Percentiles rank a stretch among this genome's conserved stretches.
phyloP scores from a whole-genome alignment of 306 rosid genomes.

The Fagus sylvatica region DNA sequence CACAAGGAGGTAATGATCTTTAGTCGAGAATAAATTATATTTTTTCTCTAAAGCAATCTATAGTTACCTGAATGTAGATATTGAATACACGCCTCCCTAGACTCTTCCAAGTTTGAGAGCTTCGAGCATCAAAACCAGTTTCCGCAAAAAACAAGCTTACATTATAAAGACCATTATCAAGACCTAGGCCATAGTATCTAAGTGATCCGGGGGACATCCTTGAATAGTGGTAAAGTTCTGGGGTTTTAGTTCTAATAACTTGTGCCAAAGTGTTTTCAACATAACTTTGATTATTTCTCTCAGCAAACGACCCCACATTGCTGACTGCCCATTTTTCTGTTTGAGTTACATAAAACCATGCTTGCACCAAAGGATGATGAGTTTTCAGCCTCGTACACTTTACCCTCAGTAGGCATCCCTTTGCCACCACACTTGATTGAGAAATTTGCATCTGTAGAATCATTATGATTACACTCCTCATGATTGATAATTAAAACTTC shows the following conservation, averaged over 20 bases:
- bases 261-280: conserved; percentile 2
- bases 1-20: not conserved
- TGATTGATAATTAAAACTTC: not conserved
- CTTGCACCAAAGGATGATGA: conserved; percentile 50
- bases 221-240: conserved; percentile 63
- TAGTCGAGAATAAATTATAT: not conserved
- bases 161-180: conserved; percentile 64
- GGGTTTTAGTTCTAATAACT: conserved; percentile 21
- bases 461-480: not conserved
- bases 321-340: conserved; percentile 68
- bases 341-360: conserved; percentile 53
- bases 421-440: conserved; percentile 72
- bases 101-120: conserved; percentile 53
- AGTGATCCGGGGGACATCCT: conserved; percentile 72
- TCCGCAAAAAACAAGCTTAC: conserved; percentile 71
- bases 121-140: conserved; percentile 29
- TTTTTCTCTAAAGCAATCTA: not conserved
- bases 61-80: conserved; percentile 67
- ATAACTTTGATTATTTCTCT: conserved; percentile 15
- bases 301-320: conserved; percentile 62
- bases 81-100: conserved; percentile 70
- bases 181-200: conserved; percentile 76
- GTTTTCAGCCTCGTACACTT: conserved; percentile 47
- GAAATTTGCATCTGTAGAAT: conserved; percentile 53
- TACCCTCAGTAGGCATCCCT: conserved; percentile 35